These are phyloP conservation scores for Leccinum rimulosum DNA, from an alignment of 768 basidiomycete genomes.

Conservation along the genomic window DNA sequence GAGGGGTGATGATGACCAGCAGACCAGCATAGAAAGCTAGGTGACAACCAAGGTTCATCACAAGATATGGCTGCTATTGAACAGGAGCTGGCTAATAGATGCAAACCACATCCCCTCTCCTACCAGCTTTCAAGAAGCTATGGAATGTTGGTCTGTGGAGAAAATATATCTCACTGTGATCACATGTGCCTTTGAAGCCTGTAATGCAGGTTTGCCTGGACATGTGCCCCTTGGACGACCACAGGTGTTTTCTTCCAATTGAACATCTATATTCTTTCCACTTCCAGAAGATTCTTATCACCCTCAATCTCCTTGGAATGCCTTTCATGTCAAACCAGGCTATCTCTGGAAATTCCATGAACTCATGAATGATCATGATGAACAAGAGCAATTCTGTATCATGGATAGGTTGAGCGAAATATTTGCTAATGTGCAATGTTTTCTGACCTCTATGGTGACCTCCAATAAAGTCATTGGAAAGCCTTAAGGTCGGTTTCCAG, in stretches of 20 bases:
- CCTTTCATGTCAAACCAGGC: not conserved
- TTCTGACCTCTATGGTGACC: not conserved
- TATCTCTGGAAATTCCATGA: conserved; percentile 7
- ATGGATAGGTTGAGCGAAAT: not conserved
- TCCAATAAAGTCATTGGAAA: not conserved
- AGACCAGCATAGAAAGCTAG: too few relatives aligned
- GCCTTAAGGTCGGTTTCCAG: not conserved
- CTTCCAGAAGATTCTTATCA: not conserved
- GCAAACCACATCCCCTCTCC: not conserved
- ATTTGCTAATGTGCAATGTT: not conserved
- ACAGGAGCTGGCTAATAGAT: not conserved
- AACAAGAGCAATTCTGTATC: not conserved
- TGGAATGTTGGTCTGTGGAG: not conserved
- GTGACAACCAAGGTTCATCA: too few relatives aligned
- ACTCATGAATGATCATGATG: not conserved
- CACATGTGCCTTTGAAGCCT: conserved; percentile 3
- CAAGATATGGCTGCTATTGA: conserved; percentile 3
- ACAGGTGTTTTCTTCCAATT: not conserved
- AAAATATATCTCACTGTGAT: not conserved
- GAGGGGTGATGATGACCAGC: too few relatives aligned
- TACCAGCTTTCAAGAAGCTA: not conserved
- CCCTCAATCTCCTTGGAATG: not conserved
- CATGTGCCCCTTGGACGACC: not conserved
- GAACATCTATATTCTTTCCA: not conserved
- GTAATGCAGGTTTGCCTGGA: conserved; percentile 2